Conservation (phyloP, 208 protist genomes). For the Entamoeba dispar region DNA sequence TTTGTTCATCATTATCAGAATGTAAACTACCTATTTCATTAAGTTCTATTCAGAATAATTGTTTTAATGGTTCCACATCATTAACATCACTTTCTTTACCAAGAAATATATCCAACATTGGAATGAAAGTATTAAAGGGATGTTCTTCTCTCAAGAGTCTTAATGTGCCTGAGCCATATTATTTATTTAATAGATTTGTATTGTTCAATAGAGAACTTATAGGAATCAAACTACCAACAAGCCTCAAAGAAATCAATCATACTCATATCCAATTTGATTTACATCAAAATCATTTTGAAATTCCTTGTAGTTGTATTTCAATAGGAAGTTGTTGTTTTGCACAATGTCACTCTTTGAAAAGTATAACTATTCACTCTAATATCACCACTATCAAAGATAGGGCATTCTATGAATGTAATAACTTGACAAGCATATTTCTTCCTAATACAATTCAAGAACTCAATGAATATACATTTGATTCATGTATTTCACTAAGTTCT, state of each 20-base stretch:
- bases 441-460: not conserved
- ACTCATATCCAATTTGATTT: too few species aligned
- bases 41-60: not conserved
- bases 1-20: not conserved
- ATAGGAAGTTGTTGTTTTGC: not conserved
- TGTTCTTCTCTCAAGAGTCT: too few species aligned
- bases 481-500: not conserved
- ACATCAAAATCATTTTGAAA: not conserved
- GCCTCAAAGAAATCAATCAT: not conserved
- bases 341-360: not conserved
- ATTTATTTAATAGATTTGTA: too few species aligned
- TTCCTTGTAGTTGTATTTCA: not conserved
- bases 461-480: not conserved
- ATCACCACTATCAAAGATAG: not conserved
- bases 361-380: too few species aligned
- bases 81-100: not conserved
- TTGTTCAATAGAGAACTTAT: too few species aligned
- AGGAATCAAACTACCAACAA: too few species aligned
- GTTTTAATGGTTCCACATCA: not conserved
- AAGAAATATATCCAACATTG: too few species aligned
- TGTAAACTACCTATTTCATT: not conserved
- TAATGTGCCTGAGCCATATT: too few species aligned
- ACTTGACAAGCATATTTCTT: not conserved
- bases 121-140: too few species aligned
- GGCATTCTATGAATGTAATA: not conserved